Evolutionary conservation across 352 stramenopile species (phyloP), one percentile per base, ranked within the genome.

Genomic region (Aphanomyces euteiches): DNA sequence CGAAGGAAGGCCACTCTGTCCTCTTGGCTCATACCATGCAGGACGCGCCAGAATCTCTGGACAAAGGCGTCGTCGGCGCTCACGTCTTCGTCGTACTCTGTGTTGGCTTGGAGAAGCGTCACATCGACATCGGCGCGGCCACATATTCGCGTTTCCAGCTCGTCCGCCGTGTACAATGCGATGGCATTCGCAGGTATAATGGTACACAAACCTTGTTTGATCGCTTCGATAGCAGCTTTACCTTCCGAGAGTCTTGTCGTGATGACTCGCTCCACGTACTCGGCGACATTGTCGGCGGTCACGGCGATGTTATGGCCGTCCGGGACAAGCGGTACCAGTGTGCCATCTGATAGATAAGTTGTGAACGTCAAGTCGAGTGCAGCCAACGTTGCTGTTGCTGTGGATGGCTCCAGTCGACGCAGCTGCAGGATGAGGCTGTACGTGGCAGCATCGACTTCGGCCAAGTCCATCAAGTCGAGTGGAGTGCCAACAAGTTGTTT

Each of bases 71-170:
- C 82, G 1, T 77, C 76, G 0, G 76, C 43, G 8, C 76, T 82
- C 21, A 93, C 65, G 7, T 90, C 86, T 73, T 95, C 87, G 67
- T 92, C 85, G 67, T 95, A 93, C 54, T 95, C 87, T 1, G 87
- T 95, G 56, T 93, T 92, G 6, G 73, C 73, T 67, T 87, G 79
- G 37, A 95, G 72, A 6, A 95, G 47, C 41, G 78, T 76, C 3
- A 95, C 78, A 65, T 93, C 86, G 6, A 95, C 81, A 54, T 92
- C 81, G 1, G 81, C 83, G 0, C 84, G 79, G 3, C 87, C 87
- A 47, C 85, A 93, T 41, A 93, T 75, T 3, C 81, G 80, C 50
- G 81, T 85, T 67, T 92, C 86, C 0, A 95, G 77, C 63, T 95
- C 87, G 7, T 74, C 74, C 73, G 76, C 88, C 17, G 84, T 92